Evolutionary conservation across 306 rosid genomes (phyloP).

Genomic region (Rubus parviflorus): DNA sequence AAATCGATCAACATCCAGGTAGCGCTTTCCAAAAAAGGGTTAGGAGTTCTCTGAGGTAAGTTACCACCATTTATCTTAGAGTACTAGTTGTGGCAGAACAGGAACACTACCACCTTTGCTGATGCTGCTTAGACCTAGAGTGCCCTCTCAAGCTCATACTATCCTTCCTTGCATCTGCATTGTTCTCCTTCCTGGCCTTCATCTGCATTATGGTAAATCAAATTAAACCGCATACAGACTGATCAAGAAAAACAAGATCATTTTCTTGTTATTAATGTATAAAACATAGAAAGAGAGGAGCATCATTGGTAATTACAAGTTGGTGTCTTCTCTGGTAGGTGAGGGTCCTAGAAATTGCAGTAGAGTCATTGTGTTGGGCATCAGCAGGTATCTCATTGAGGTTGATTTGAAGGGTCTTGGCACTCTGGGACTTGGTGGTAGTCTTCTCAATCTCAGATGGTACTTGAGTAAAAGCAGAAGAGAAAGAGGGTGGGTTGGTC

Average conservation of each 20-base stretch:
- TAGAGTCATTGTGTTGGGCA: conserved; percentile 24
- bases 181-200: not conserved
- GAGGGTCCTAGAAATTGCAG: conserved; percentile 22
- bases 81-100: conserved; percentile 6
- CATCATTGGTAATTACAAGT: conserved; percentile 1
- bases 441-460: conserved; percentile 8
- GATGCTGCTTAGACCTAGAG: not conserved
- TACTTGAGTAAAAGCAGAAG: conserved; percentile 5
- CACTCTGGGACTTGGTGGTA: conserved; percentile 20
- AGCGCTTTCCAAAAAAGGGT: not conserved
- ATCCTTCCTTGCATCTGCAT: conserved; percentile 2
- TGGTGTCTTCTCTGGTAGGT: conserved; percentile 29
- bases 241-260: not conserved
- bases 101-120: not conserved
- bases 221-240: not conserved
- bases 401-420: conserved; percentile 42
- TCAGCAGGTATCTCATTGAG: conserved; percentile 56
- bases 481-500: conserved; percentile 34
- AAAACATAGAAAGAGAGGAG: not conserved
- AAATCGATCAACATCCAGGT: not conserved
- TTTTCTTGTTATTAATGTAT: not conserved
- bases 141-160: not conserved
- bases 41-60: not conserved
- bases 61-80: not conserved
- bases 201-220: not conserved